phyloP scores from a whole-genome alignment of 2,329 filamentous ascomycete genomes.

The Diaporthe vaccinii region DNA sequence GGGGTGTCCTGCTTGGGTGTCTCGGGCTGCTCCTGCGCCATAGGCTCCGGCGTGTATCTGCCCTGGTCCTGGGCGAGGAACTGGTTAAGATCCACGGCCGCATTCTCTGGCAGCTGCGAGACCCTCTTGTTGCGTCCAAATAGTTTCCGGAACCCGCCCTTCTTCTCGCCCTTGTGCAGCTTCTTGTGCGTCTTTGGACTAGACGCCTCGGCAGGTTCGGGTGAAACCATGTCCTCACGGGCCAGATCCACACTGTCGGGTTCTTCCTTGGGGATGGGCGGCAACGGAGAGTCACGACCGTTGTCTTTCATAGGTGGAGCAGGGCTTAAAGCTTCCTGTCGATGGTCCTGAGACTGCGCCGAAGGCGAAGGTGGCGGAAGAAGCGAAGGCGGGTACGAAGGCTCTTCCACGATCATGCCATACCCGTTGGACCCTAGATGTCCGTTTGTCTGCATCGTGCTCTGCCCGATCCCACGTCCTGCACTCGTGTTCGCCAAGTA shows the following conservation, averaged over 20 bases:
- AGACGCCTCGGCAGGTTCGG: conserved; percentile 50
- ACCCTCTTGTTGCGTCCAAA: conserved; percentile 74
- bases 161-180: conserved; percentile 46
- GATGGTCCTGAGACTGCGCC: conserved; percentile 46
- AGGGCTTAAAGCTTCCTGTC: conserved; percentile 29
- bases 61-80: conserved; percentile 60
- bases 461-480: conserved; percentile 71
- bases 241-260: conserved; percentile 51
- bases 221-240: conserved; percentile 55
- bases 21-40: conserved; percentile 25
- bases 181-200: conserved; percentile 63
- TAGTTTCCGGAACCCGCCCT: conserved; percentile 72
- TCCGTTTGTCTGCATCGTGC: conserved; percentile 50
- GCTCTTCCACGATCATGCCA: conserved; percentile 46
- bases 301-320: conserved; percentile 38
- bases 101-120: conserved; percentile 69
- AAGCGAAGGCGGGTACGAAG: conserved; percentile 55
- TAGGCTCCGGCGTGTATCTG: conserved; percentile 8
- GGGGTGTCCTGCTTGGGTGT: conserved; percentile 38
- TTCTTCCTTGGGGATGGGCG: conserved; percentile 55
- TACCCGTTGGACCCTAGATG: conserved; percentile 47
- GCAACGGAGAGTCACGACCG: conserved; percentile 55
- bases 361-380: conserved; percentile 45
- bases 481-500: conserved; percentile 83
- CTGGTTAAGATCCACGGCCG: conserved; percentile 63